Percentiles rank a stretch among this genome's conserved stretches.
phyloP scores from a whole-genome alignment of 73 alveolate genomes.

The Paramecium tetraurelia region DNA sequence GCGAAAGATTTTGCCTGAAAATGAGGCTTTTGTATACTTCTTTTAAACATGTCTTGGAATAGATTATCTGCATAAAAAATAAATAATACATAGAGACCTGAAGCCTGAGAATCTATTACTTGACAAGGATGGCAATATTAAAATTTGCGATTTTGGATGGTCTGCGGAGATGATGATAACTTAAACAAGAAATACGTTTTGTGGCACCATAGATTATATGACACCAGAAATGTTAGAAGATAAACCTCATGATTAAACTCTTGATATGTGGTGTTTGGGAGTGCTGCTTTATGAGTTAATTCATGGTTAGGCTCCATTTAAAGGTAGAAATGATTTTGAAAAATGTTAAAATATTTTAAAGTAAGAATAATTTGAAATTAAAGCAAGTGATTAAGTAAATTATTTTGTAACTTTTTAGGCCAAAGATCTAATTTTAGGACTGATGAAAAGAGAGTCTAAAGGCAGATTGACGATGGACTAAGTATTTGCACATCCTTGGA shows the following conservation, averaged over 20 bases:
- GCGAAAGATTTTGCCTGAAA: constrained; percentile 60
- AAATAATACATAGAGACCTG: constrained; percentile 68
- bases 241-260: constrained; percentile 71
- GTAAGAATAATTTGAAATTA: constrained; percentile 48
- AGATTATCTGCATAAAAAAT: constrained; percentile 50
- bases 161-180: constrained; percentile 69
- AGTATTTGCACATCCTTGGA: not conserved
- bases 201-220: constrained; percentile 84
- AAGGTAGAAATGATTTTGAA: not conserved
- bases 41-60: constrained; percentile 63
- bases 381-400: constrained; percentile 41
- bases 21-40: constrained; percentile 61
- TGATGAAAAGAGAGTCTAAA: not conserved
- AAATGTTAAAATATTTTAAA: not conserved
- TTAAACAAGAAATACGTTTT: constrained; percentile 68
- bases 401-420: not conserved
- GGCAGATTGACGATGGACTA: not conserved
- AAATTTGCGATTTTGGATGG: constrained; percentile 95
- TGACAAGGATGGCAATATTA: constrained; percentile 68
- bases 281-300: constrained; percentile 85
- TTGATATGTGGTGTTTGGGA: constrained; percentile 94
- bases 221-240: constrained; percentile 91
- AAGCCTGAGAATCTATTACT: constrained; percentile 84
- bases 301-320: constrained; percentile 83
- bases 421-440: not conserved